Conservation (phyloP, 2,329 filamentous ascomycete species). For the Clarireedia homoeocarpa region DNA sequence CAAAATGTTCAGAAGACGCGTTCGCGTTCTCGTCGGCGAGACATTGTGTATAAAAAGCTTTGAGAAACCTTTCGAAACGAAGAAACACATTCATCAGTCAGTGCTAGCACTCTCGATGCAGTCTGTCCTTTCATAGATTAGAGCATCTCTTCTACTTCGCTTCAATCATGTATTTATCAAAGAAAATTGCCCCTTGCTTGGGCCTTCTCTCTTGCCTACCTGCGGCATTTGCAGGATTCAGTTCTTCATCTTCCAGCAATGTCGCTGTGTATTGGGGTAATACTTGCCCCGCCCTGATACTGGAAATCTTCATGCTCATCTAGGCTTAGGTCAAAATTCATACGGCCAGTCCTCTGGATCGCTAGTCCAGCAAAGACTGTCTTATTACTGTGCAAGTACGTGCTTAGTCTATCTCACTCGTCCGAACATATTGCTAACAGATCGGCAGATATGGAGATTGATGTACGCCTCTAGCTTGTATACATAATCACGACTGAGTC, state of each 20-base stretch:
- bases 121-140: too few relatives aligned
- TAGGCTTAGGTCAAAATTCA: slow-evolving; percentile 49
- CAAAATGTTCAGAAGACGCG: neutral
- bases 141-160: too few relatives aligned
- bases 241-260: slow-evolving; percentile 41
- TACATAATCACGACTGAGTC: neutral
- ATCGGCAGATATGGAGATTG: slow-evolving; percentile 36
- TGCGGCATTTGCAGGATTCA: slow-evolving; percentile 34
- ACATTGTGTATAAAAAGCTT: neutral
- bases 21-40: neutral
- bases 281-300: neutral
- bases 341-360: slow-evolving; percentile 37
- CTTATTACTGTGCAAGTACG: slow-evolving; percentile 52
- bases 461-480: slow-evolving; percentile 30
- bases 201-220: slow-evolving; percentile 28
- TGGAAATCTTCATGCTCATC: neutral
- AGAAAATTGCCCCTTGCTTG: slow-evolving; percentile 16
- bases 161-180: neutral
- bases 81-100: too few relatives aligned
- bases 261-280: slow-evolving; percentile 61
- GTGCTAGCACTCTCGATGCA: too few relatives aligned
- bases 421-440: slow-evolving; percentile 6
- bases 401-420: slow-evolving; percentile 6
- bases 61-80: neutral
- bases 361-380: slow-evolving; percentile 45